These are phyloP conservation scores for Crithidia acanthocephali DNA, from an alignment of 208 protist species.

Conservation along the genomic window DNA sequence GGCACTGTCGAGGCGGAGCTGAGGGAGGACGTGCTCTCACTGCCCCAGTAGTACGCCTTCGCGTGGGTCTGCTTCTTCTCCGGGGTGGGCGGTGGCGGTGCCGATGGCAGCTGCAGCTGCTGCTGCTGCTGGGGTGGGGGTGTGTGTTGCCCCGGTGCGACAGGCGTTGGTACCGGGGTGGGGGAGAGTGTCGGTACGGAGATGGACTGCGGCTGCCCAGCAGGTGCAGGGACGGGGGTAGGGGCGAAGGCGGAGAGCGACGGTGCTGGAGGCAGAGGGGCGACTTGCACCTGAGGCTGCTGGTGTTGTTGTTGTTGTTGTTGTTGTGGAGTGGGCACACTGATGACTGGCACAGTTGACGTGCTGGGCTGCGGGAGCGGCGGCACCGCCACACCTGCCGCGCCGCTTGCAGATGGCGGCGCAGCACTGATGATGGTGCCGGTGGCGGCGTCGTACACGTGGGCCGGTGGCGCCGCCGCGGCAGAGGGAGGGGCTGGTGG, in stretches of 20 bases:
- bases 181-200: background rate
- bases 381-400: background rate
- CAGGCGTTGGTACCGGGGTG: background rate
- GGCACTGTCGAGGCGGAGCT: conserved; percentile 33
- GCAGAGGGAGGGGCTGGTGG: conserved; percentile 9
- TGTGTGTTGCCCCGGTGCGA: background rate
- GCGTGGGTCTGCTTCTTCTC: conserved; percentile 7
- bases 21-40: conserved; percentile 28
- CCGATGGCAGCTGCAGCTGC: background rate
- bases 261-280: background rate
- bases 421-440: conserved; percentile 6
- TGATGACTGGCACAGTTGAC: conserved; percentile 4
- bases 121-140: background rate
- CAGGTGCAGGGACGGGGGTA: background rate
- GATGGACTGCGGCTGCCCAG: background rate
- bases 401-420: background rate
- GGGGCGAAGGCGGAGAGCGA: background rate
- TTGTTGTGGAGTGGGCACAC: background rate
- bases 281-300: too few relatives aligned
- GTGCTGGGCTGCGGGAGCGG: background rate
- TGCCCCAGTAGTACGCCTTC: conserved; percentile 15
- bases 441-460: conserved; percentile 3
- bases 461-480: background rate
- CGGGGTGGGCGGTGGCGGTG: conserved; percentile 1
- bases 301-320: background rate